Conservation (phyloP, 106 monocot genomes). For the Posidonia australis region DNA sequence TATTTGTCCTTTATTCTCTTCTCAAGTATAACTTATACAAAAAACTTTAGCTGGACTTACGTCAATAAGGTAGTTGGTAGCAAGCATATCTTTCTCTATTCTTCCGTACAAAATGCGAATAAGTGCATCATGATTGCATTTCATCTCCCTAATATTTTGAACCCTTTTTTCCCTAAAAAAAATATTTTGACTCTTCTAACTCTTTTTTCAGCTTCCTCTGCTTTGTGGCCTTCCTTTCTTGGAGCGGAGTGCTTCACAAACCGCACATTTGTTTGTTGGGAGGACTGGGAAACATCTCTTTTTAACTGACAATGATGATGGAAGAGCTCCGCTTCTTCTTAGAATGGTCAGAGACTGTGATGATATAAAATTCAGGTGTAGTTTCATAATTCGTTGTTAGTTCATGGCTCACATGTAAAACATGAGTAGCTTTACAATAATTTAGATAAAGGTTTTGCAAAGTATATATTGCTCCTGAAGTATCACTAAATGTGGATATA, state of each 20-base stretch:
- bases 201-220: slow-evolving; percentile 18
- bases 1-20: no score
- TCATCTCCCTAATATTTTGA: not conserved
- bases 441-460: no score
- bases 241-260: slow-evolving; percentile 19
- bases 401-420: not conserved
- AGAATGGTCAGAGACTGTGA: slow-evolving; percentile 64
- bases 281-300: slow-evolving; percentile 84
- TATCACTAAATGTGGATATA: no score
- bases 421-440: not conserved
- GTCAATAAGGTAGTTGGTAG: not conserved
- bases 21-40: no score
- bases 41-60: not conserved
- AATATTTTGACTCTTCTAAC: not conserved
- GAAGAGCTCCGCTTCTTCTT: slow-evolving; percentile 74
- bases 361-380: slow-evolving; percentile 64
- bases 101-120: no score
- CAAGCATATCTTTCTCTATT: no score
- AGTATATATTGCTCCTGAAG: no score
- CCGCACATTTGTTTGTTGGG: slow-evolving; percentile 40
- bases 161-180: slow-evolving; percentile 5
- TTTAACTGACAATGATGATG: slow-evolving; percentile 61
- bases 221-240: slow-evolving; percentile 26
- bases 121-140: not conserved
- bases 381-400: not conserved